phyloP scores from a whole-genome alignment of 2,329 filamentous ascomycete genomes.

The Dactylellina leptospora region DNA sequence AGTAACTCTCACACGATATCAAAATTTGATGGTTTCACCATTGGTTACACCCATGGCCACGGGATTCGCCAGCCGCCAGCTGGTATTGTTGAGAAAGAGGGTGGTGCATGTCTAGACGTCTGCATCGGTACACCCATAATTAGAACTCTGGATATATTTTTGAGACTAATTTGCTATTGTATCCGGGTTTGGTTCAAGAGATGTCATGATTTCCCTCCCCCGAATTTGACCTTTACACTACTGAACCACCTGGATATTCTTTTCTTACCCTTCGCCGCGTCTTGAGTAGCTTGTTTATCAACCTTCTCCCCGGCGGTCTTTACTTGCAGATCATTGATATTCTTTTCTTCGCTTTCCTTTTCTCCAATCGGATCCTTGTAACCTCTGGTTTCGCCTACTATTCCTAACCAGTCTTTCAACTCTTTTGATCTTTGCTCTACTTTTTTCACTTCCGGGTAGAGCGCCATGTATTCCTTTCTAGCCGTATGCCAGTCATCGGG shows the following conservation, averaged over 20 bases:
- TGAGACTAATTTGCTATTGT: no score
- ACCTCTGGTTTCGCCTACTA: conserved; percentile 1
- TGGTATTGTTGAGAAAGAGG: no score
- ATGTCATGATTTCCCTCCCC: neutral
- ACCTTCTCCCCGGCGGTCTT: neutral
- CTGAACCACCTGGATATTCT: conserved; percentile 6
- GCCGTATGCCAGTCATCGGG: neutral
- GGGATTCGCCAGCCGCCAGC: no score
- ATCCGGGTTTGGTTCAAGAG: no score
- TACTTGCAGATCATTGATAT: neutral
- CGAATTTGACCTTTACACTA: conserved; percentile 3
- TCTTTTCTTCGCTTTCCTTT: no score
- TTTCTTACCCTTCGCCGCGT: neutral
- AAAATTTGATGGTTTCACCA: no score
- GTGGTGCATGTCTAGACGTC: no score
- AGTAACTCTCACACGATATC: no score
- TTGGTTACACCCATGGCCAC: no score
- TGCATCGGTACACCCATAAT: no score
- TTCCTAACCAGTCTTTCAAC: conserved; percentile 10
- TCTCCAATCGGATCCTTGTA: neutral
- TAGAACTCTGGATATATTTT: no score
- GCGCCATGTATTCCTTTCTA: neutral
- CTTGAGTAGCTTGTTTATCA: neutral
- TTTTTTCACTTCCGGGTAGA: neutral
- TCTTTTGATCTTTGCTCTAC: conserved; percentile 2